Evolutionary conservation across 148 eudicot genomes (phyloP), one percentile per base, ranked within the genome.

Genomic region (Camellia granthamiana): DNA sequence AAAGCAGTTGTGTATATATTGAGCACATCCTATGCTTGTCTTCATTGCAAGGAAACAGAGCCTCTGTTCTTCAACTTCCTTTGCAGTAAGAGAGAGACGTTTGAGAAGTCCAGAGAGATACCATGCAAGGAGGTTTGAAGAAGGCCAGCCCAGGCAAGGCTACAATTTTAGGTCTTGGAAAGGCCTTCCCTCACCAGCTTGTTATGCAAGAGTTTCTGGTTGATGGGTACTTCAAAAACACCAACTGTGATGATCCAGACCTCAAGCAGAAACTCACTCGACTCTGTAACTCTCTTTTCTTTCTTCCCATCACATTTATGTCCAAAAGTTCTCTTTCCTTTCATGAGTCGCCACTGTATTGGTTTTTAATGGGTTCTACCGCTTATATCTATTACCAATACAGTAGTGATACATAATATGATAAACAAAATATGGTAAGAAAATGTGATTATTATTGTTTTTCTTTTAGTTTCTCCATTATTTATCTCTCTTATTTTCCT

Each of bases 151-250:
- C 89, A 0, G 95, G 91, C 51, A 96, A 90, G 79, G 98, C 99
- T 43, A 87, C 95, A 10, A 88, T 96, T 78, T 74, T 96, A 4
- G 89, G 95, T 54, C 90, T 96, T 68, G 99, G 99, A 38, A 96
- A 96, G 81, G 99, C 97, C 42, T 96, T 96, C 64, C 99, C 99
- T 72, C 98, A 94, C 83, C 98, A 94, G 83, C 97, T 96, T 77
- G 97, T 96, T 14, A 92, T 96, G 97, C 99, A 96, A 61, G 99
- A 96, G 76, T 88, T 94, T 80, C 83, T 96, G 67, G 99, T 89
- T 77, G 99, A 96, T 81, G 99, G 94, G 43, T 96, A 96, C 83
- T 96, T 96, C 90, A 92, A 72, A 82, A 91, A 90, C 88, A 94
- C 99, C 80, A 90, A 96, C 75, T 92, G 98, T 75, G 95, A 90